A percentile compares a stretch with the other conserved stretches of the same genome.
These are phyloP conservation scores for Aspergillus ochraceus DNA, from an alignment of 2,329 filamentous ascomycete genomes.

Conservation along the genomic window DNA sequence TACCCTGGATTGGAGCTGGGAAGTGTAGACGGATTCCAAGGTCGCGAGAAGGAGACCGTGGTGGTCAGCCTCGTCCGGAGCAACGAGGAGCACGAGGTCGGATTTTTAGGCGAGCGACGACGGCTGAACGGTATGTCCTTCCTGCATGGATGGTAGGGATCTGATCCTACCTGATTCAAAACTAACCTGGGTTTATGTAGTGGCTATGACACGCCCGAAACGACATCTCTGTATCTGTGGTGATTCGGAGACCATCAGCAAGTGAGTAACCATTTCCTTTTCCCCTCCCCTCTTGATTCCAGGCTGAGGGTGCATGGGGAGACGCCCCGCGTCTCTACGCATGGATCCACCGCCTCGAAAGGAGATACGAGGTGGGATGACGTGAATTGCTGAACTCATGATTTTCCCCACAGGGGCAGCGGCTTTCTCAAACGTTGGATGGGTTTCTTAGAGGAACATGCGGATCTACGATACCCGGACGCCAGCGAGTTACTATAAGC, in stretches of 20 bases:
- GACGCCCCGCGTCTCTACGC: background rate
- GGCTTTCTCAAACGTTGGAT: conserved; percentile 88
- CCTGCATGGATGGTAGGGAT: background rate
- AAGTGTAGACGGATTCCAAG: conserved; percentile 95
- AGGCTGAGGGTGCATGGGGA: background rate
- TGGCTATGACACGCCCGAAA: conserved; percentile 94
- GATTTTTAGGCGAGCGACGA: conserved; percentile 89
- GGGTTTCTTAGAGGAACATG: conserved; percentile 82
- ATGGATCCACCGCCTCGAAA: background rate
- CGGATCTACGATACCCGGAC: conserved; percentile 87
- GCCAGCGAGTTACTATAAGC: conserved; percentile 33
- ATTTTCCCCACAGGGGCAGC: conserved; percentile 63
- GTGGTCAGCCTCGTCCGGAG: conserved; percentile 92
- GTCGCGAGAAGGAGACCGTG: conserved; percentile 93
- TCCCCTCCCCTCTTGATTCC: background rate
- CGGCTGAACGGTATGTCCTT: conserved; percentile 76
- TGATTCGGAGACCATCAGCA: conserved; percentile 88
- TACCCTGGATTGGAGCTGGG: conserved; percentile 90
- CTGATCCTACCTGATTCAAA: conserved; percentile 10
- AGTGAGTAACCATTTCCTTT: conserved; percentile 59
- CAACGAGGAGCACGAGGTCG: conserved; percentile 82
- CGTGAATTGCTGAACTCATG: background rate
- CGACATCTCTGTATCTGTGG: conserved; percentile 88
- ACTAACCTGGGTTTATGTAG: conserved; percentile 47
- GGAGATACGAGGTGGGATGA: background rate